These are phyloP conservation scores for Dendrobium catenatum DNA, from an alignment of 106 monocot species.

Conservation along the genomic window DNA sequence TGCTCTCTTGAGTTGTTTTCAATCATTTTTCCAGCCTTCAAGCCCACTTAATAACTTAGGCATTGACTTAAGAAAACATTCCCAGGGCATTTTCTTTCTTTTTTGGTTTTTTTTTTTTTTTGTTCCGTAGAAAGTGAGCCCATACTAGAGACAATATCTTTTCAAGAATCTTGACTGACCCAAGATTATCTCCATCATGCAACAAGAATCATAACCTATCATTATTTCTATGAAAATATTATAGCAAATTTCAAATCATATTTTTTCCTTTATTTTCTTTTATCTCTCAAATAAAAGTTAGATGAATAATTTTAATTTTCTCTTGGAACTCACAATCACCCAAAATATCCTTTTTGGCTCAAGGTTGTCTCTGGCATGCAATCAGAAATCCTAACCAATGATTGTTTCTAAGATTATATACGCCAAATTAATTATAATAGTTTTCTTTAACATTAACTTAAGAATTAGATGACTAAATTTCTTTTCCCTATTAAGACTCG, in stretches of 20 bases:
- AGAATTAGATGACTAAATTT: no score
- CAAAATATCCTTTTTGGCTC: no score
- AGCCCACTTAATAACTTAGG: neutral
- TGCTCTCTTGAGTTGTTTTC: no score
- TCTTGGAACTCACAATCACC: neutral
- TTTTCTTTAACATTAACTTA: no score
- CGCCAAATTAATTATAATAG: no score
- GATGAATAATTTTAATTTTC: neutral
- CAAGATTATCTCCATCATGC: neutral
- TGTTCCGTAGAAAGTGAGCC: neutral
- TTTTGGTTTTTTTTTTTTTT: no score
- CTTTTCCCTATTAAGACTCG: no score
- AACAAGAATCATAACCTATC: neutral
- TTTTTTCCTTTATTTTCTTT: neutral
- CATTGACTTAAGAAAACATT: neutral
- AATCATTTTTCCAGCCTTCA: neutral
- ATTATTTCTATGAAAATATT: neutral
- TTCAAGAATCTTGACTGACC: neutral
- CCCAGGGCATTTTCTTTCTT: neutral
- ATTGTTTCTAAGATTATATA: no score
- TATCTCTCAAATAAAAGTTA: neutral
- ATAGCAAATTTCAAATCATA: no score
- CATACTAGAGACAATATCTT: neutral
- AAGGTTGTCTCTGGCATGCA: no score
- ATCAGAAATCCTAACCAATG: no score